Base-by-base conservation (phyloP, 2,329 filamentous ascomycete genomes). In the Cyphellophora europaea region DNA sequence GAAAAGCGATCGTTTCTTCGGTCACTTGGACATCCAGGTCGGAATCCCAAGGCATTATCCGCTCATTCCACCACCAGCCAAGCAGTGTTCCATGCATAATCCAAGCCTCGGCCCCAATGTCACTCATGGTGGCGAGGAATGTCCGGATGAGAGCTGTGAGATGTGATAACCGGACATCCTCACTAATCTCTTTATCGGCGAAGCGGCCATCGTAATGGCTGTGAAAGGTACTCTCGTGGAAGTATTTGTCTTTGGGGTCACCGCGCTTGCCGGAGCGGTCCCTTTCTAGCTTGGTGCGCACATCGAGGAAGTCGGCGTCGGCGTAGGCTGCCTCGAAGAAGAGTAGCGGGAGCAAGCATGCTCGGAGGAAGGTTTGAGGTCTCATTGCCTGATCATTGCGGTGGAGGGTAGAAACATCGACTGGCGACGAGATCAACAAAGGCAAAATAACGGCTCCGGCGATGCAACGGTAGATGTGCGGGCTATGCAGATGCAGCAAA, bases 21-120 rank as follows among this genome's bases (percentile, higher is more conserved):
- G 69, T 67, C 11, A 78, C 63, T 50, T 75, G 69, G 10, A 77
- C 69, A 43, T 78, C 74, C 32, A 77, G 50, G 45, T 78, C 73
- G 10, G 66, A 68, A 49, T 78, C 74, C 73, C 74, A 77, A 2
- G 73, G 73, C 54, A 78, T 65, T 47, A 75, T 67, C 49, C 66
- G 65, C 35, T 67, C 62, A 45, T 75, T 76, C 74, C 74, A 78
- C 66, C 69, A 77, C 73, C 74, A 77, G 21, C 72, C 71, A 11
- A 77, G 56, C 27, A 78, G 54, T 5, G 68, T 70, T 10, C 74
- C 73, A 45, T 78, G 74, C 69, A 77, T 76, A 37, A 78, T 67
- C 73, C 73, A 78, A 6, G 73, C 77, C 44, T 74, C 67, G 3
- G 67, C 66, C 11, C 70, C 67, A 19, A 77, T 63, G 33, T 67